Evolutionary conservation across 1,284 basidiomycete genomes (phyloP).

Genomic region (Mycosarcoma maydis): DNA sequence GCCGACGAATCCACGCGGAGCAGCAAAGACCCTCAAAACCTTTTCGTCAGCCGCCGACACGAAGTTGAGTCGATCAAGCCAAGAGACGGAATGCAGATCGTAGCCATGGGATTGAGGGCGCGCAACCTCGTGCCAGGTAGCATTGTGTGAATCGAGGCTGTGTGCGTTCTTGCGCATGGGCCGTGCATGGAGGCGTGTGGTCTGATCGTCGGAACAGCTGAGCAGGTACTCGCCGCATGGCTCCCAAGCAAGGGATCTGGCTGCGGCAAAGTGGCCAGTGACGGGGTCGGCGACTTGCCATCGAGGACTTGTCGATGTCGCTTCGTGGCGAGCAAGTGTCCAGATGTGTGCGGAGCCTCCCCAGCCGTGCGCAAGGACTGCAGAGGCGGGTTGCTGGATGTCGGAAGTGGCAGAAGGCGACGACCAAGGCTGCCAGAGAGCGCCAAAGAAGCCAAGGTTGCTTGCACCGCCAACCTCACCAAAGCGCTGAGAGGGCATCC

Average conservation of each 20-base stretch:
- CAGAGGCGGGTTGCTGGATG: slow-evolving; percentile 9
- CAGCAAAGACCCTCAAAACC: slow-evolving; percentile 63
- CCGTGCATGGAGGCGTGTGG: slow-evolving; percentile 58
- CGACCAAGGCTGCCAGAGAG: slow-evolving; percentile 51
- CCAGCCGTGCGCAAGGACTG: slow-evolving; percentile 60
- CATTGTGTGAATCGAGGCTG: slow-evolving; percentile 1
- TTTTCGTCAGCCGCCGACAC: slow-evolving; percentile 66
- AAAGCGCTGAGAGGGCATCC: slow-evolving; percentile 62
- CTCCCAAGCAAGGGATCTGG: slow-evolving; percentile 58
- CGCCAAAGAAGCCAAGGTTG: slow-evolving; percentile 61
- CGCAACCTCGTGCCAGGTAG: slow-evolving; percentile 64
- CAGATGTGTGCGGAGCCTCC: slow-evolving; percentile 63
- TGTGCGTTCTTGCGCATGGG: slow-evolving; percentile 21
- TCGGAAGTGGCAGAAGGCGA: not conserved
- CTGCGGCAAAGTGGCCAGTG: slow-evolving; percentile 58
- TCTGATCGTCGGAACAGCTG: slow-evolving; percentile 58
- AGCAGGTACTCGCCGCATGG: slow-evolving; percentile 59
- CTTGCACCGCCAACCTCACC: slow-evolving; percentile 64
- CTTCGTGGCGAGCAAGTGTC: slow-evolving; percentile 8
- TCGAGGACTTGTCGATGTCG: slow-evolving; percentile 5
- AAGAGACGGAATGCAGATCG: slow-evolving; percentile 55
- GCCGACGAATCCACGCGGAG: slow-evolving; percentile 59
- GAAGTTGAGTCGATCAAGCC: slow-evolving; percentile 61
- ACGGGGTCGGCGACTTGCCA: slow-evolving; percentile 37
- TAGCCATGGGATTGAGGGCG: slow-evolving; percentile 66